phyloP scores from a whole-genome alignment of 1,284 basidiomycete species.

The Apiotrichum montevideense region DNA sequence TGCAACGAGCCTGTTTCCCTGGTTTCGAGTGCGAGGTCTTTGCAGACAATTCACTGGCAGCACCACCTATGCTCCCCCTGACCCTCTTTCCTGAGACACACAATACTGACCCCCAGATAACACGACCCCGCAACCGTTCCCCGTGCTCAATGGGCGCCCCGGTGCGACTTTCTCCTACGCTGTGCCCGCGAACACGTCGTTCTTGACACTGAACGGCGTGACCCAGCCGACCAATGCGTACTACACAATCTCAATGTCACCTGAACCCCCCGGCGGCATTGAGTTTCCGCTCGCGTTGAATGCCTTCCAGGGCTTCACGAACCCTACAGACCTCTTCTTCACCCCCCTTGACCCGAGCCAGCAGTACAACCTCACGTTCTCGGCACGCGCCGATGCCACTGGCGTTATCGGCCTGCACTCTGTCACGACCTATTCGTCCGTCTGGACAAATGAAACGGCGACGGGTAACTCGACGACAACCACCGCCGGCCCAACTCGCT shows the following conservation, averaged over 20 bases:
- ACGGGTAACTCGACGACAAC: neutral
- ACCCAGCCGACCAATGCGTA: neutral
- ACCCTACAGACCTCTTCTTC: neutral
- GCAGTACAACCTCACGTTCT: neutral
- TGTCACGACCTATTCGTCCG: neutral
- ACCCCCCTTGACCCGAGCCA: neutral
- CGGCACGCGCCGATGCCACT: neutral
- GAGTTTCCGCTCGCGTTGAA: neutral
- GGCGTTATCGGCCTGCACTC: neutral
- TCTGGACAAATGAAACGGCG: neutral
- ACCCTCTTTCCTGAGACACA: neutral
- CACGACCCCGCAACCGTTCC: neutral
- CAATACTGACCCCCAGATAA: neutral
- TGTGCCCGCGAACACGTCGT: constrained; percentile 9
- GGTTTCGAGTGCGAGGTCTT: no score
- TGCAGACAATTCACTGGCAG: no score
- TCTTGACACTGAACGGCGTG: constrained; percentile 6
- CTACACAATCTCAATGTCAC: constrained; percentile 1
- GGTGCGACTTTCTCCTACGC: neutral
- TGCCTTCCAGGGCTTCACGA: neutral
- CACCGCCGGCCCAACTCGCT: neutral
- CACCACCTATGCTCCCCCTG: no score
- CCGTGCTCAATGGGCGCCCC: constrained; percentile 1
- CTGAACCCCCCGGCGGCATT: neutral
- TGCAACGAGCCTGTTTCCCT: no score